Conservation (phyloP, 148 eudicot genomes). For the Rhododendron williamsianum region DNA sequence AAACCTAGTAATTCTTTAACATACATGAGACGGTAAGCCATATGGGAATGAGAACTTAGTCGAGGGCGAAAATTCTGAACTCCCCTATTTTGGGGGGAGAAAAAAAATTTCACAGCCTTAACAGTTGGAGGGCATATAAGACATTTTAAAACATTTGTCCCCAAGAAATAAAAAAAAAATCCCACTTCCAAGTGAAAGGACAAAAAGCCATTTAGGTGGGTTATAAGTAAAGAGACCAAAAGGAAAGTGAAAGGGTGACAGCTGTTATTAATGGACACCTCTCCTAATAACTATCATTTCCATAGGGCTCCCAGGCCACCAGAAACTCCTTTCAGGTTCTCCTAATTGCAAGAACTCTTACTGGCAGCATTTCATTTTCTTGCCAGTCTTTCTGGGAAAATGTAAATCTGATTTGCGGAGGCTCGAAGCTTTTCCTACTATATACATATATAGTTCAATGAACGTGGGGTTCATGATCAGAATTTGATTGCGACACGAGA, state of each 20-base stretch:
- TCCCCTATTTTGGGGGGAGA: neutral
- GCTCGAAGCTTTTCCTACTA: neutral
- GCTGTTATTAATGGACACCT: neutral
- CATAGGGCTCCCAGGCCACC: neutral
- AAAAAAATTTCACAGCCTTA: neutral
- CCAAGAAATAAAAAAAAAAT: neutral
- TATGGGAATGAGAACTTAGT: no score
- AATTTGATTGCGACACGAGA: neutral
- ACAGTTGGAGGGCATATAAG: neutral
- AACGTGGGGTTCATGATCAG: neutral
- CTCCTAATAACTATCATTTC: neutral
- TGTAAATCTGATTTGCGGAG: neutral
- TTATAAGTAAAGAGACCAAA: neutral
- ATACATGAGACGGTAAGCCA: no score
- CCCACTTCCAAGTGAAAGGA: neutral
- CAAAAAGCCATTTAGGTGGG: neutral
- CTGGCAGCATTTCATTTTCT: constrained; percentile 14
- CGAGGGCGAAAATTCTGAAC: no score
- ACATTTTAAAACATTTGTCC: neutral
- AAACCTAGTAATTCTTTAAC: neutral
- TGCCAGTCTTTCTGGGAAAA: neutral
- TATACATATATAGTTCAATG: no score
- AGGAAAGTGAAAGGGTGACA: neutral
- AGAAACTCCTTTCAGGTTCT: neutral
- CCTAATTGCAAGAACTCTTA: neutral